Conservation (phyloP, 75 land plant genomes). For the Ceratopteris richardii region DNA sequence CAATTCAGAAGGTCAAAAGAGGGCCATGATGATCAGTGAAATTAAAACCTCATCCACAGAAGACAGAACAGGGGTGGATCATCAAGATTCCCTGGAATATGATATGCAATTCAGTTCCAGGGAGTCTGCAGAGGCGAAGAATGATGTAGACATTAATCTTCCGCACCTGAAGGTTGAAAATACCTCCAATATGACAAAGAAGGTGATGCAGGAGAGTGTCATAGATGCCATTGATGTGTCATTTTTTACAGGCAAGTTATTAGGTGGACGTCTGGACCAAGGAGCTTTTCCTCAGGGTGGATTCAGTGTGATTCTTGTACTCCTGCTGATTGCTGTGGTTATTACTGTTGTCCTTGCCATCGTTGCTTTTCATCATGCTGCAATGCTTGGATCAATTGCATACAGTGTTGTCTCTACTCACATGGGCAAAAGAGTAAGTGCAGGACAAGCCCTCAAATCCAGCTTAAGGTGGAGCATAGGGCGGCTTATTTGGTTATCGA, state of each 20-base stretch:
- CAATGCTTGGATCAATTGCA: constrained; percentile 52
- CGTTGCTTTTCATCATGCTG: constrained; percentile 27
- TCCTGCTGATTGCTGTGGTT: constrained; percentile 15
- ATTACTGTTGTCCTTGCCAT: constrained; percentile 22
- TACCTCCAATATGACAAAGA: constrained; percentile 7
- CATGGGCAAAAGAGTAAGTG: constrained; percentile 27
- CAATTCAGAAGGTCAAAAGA: background rate
- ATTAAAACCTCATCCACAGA: background rate
- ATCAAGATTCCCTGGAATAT: background rate
- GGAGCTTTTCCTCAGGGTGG: constrained; percentile 30
- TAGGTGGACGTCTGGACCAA: constrained; percentile 29
- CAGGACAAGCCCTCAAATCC: constrained; percentile 23
- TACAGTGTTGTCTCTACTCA: constrained; percentile 33
- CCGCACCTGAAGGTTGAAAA: constrained; percentile 5
- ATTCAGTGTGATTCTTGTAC: constrained; percentile 15
- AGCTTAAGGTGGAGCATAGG: constrained; percentile 44
- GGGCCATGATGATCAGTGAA: background rate
- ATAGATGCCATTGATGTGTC: constrained; percentile 21
- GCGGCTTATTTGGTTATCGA: constrained; percentile 44
- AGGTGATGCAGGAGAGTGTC: constrained; percentile 3
- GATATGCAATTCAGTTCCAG: background rate
- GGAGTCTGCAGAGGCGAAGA: background rate
- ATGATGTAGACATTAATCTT: background rate
- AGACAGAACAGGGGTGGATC: background rate
- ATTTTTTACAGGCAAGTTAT: constrained; percentile 22